Conservation (phyloP, 164 flowering plant species). For the Houttuynia cordata region DNA sequence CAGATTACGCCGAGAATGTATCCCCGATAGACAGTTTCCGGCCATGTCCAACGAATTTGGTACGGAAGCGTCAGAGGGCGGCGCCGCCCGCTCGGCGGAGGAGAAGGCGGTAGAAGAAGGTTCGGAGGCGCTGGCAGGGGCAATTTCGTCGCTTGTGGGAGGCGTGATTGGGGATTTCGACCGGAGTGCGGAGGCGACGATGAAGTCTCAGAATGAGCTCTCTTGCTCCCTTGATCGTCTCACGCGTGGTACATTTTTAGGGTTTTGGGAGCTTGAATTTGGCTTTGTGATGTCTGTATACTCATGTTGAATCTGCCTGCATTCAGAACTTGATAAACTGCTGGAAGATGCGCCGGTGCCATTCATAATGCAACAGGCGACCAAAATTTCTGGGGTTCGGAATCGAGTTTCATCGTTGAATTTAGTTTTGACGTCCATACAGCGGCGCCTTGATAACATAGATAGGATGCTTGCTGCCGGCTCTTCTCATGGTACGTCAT, state of each 20-base stretch:
- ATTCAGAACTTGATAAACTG: conserved; percentile 80
- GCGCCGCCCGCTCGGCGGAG: not conserved
- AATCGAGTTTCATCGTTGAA: conserved; percentile 78
- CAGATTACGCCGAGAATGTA: no score
- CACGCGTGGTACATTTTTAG: conserved; percentile 47
- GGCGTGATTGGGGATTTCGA: conserved; percentile 51
- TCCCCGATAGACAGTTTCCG: not conserved
- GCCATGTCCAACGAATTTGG: not conserved
- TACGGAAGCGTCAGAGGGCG: conserved; percentile 1
- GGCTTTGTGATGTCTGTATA: no score
- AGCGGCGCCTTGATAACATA: conserved; percentile 73
- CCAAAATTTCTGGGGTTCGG: conserved; percentile 69
- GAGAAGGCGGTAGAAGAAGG: not conserved
- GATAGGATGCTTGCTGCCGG: conserved; percentile 54
- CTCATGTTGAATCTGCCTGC: no score
- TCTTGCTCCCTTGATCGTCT: conserved; percentile 50
- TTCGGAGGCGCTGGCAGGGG: conserved; percentile 30
- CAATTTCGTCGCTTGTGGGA: conserved; percentile 37
- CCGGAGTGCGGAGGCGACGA: conserved; percentile 34
- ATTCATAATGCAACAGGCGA: conserved; percentile 85
- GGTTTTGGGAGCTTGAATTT: not conserved
- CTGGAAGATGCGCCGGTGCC: conserved; percentile 93
- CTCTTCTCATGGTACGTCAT: conserved; percentile 36
- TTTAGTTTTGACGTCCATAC: conserved; percentile 55
- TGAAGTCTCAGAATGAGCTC: conserved; percentile 45